Evolutionary conservation across 2,329 filamentous ascomycete genomes (phyloP), one percentile per base, ranked within the genome.

Genomic region (Aspergillus flavus): DNA sequence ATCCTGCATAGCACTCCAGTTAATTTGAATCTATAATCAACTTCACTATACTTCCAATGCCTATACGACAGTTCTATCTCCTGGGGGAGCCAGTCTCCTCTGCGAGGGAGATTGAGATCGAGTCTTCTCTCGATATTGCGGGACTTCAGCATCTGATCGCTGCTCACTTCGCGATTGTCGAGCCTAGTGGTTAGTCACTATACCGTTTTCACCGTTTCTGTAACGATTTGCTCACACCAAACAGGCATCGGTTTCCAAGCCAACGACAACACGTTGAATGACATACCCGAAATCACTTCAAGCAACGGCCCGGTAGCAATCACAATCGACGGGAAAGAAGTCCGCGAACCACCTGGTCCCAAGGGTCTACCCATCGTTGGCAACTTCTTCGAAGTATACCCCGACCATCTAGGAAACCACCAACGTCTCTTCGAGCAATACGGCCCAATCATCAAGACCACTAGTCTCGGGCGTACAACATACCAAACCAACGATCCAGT

Each of bases 401-500:
- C 85, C 0, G 85, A 87, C 65, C 84, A 86, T 63, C 77, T 87
- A 1, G 85, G 85, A 2, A 87, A 87, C 71, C 82, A 86, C 61
- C 80, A 85, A 53, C 79, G 84, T 0, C 75, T 86, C 1, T 87
- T 86, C 59, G 80, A 83, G 1, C 79, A 79, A 46, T 86, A 85
- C 62, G 85, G 85, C 0, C 80, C 82, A 0, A 63, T 87, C 1
- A 79, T 87, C 70, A 80, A 80, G 65, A 86, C 85, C 0, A 82
- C 71, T 23, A 85, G 81, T 69, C 80, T 87, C 74, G 85, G 85
- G 10, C 82, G 73, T 58, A 76, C 72, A 0, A 76, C 79, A 7
- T 87, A 84, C 66, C 78, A 80, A 34, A 86, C 85, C 50, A 84
- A 87, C 62, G 79, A 83, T 63, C 83, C 85, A 0, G 65, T 74